These are phyloP conservation scores for Psidium guajava DNA, from an alignment of 345 rosid genomes.

Conservation along the genomic window DNA sequence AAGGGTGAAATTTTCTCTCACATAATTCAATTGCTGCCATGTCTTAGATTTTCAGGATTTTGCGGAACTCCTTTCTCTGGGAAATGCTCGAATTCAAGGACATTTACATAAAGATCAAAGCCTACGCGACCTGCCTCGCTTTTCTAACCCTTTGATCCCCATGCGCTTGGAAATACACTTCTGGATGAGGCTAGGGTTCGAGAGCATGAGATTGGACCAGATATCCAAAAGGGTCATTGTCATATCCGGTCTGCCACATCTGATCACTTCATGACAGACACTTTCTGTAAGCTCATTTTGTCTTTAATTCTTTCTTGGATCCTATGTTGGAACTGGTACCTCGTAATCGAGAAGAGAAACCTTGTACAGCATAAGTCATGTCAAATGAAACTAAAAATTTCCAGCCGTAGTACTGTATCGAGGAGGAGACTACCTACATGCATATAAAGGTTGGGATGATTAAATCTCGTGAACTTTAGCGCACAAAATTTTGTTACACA, in stretches of 20 bases:
- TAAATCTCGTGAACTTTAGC: not conserved
- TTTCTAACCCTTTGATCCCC: not conserved
- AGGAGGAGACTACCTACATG: not conserved
- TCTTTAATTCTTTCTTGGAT: not conserved
- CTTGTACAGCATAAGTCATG: not conserved
- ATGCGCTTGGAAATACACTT: not conserved
- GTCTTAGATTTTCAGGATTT: not conserved
- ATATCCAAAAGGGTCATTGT: not conserved
- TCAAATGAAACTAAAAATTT: not conserved
- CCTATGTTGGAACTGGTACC: not conserved
- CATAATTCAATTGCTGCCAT: not conserved
- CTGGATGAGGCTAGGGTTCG: not conserved
- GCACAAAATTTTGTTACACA: not conserved
- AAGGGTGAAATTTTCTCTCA: not conserved
- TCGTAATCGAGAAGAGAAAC: not conserved
- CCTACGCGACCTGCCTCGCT: not conserved
- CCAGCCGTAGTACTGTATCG: not conserved
- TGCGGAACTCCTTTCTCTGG: not conserved
- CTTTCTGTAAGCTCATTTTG: not conserved
- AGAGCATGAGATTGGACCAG: not conserved
- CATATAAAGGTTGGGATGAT: not conserved
- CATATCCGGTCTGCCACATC: not conserved
- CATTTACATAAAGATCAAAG: not conserved
- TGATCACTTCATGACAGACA: not conserved
- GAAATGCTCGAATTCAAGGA: not conserved